Conservation (phyloP, 306 rosid species). For the Dryas alaskensis region DNA sequence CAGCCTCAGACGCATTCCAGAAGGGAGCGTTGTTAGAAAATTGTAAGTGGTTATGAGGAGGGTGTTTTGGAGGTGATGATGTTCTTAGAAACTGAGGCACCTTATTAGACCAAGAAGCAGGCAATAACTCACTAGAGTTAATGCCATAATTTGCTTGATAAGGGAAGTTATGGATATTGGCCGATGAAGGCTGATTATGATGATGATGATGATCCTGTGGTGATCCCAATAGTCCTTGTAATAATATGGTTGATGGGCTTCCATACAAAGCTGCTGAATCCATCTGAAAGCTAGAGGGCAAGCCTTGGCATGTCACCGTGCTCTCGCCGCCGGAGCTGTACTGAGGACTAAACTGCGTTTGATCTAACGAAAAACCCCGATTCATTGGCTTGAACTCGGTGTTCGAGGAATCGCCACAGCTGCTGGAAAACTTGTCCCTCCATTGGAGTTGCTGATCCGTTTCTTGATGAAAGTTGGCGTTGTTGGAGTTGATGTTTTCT, state of each 20-base stretch:
- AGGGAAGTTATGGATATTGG: conserved; percentile 28
- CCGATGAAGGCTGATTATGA: conserved; percentile 40
- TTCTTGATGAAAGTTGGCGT: conserved; percentile 64
- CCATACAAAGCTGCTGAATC: conserved; percentile 60
- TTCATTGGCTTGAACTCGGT: conserved; percentile 50
- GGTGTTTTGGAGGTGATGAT: conserved; percentile 69
- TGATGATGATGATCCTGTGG: conserved; percentile 35
- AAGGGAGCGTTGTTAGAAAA: conserved; percentile 78
- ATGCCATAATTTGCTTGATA: conserved; percentile 48
- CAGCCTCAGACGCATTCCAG: conserved; percentile 72
- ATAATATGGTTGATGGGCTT: conserved; percentile 51
- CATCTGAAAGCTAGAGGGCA: conserved; percentile 47
- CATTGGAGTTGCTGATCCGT: conserved; percentile 58
- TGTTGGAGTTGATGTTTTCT: conserved; percentile 57
- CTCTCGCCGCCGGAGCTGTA: conserved; percentile 84
- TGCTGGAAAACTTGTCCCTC: conserved; percentile 56
- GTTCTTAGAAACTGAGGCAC: conserved; percentile 72
- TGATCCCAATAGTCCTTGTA: conserved; percentile 67
- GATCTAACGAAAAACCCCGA: conserved; percentile 71
- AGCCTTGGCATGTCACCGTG: conserved; percentile 57
- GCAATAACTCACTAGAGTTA: conserved; percentile 49
- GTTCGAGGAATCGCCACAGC: conserved; percentile 39
- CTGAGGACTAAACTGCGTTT: conserved; percentile 65
- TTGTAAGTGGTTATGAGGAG: conserved; percentile 55
- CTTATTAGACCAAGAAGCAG: conserved; percentile 47